Conservation (phyloP, 495 filamentous ascomycete genomes). For the Penicillium antarcticum region DNA sequence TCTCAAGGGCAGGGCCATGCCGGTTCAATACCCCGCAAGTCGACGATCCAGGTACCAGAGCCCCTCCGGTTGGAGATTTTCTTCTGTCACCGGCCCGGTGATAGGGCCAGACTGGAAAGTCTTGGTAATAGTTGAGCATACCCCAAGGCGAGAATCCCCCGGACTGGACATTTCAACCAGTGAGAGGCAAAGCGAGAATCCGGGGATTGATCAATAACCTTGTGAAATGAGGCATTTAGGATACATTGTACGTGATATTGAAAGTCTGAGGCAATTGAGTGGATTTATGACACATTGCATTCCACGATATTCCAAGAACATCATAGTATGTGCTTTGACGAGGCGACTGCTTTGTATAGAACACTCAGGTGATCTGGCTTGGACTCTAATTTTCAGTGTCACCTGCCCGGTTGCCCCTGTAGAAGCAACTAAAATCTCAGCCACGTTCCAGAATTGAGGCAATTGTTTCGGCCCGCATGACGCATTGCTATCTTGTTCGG, state of each 20-base stretch:
- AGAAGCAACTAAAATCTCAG: not conserved
- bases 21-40: conserved; percentile 21
- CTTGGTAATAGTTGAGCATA: not conserved
- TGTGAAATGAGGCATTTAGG: conserved; percentile 11
- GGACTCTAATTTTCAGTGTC: conserved; percentile 3
- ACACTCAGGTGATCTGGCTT: conserved; percentile 3
- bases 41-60: conserved; percentile 26
- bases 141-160: conserved; percentile 25
- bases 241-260: not conserved
- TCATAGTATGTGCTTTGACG: not conserved
- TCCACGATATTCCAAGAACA: conserved; percentile 23
- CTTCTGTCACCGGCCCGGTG: conserved; percentile 15
- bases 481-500: conserved; percentile 30
- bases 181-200: not conserved
- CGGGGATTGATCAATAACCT: not conserved
- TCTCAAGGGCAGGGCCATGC: not conserved
- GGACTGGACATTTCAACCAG: conserved; percentile 4
- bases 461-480: conserved; percentile 34
- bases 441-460: conserved; percentile 19
- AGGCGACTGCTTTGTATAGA: not conserved
- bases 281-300: conserved; percentile 26
- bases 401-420: conserved; percentile 3
- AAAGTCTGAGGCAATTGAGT: not conserved
- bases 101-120: not conserved
- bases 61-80: conserved; percentile 18